A percentile compares a stretch with the other conserved stretches of the same genome.
Evolutionary conservation across 1,284 basidiomycete genomes (phyloP).

Genomic region (Sporisorium sorghi): DNA sequence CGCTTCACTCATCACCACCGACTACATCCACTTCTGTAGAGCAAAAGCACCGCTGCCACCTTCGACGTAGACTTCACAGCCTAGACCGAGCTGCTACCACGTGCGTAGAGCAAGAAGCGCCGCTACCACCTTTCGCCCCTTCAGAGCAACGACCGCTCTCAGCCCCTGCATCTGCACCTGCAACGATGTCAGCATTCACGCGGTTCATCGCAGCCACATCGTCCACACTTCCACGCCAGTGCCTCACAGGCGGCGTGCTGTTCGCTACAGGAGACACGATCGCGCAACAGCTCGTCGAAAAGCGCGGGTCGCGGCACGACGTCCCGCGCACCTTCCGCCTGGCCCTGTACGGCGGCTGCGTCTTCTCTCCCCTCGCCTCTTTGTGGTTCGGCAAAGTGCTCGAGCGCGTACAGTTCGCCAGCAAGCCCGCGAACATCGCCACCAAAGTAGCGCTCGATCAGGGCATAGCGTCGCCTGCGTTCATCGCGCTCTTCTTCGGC

Average conservation of each 20-base stretch:
- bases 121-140: too few species aligned
- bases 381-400: conserved; percentile 58
- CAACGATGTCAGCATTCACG: conserved; percentile 50
- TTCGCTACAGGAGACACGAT: conserved; percentile 62
- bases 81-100: too few species aligned
- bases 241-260: conserved; percentile 51
- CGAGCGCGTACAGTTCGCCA: conserved; percentile 46
- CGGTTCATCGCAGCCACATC: conserved; percentile 56
- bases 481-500: conserved; percentile 54
- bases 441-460: conserved; percentile 61
- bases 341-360: conserved; percentile 53
- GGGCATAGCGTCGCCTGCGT: conserved; percentile 46
- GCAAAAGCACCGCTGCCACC: too few species aligned
- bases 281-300: conserved; percentile 60
- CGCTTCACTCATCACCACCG: too few species aligned
- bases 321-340: conserved; percentile 47
- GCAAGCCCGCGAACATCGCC: conserved; percentile 39
- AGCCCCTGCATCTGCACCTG: too few species aligned
- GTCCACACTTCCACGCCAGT: conserved; percentile 59
- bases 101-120: too few species aligned
- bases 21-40: too few species aligned
- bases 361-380: conserved; percentile 58
- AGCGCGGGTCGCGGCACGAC: conserved; percentile 46
- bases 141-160: too few species aligned
- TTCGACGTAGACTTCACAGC: too few species aligned